Evolutionary conservation across 495 filamentous ascomycete species (phyloP), one percentile per base, ranked within the genome.

Genomic region (Podospora anserina): DNA sequence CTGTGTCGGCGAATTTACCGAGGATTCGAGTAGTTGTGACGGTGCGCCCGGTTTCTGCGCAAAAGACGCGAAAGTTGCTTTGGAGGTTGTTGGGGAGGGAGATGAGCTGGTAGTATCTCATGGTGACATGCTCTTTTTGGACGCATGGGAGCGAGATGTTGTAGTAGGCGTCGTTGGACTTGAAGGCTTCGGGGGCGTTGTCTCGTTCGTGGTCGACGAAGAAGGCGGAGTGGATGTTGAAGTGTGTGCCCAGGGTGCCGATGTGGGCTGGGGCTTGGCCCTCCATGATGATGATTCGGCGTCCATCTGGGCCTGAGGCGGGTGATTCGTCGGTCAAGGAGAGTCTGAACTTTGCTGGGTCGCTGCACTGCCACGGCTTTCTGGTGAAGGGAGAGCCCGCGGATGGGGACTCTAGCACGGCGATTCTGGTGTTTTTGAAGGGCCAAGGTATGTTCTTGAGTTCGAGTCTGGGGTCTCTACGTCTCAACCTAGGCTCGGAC

Each of bases 101-200:
- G 23, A 58, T 26, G 55, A 58, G 55, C 55, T 58, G n/a, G 55
- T 58, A 58, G 55, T 58, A 58, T 58, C 55, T 58, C 55, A 58
- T 58, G 13, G 55, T 58, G 55, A 58, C 55, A 26, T 58, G 55
- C 55, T 58, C 55, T 58, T 58, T 58, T 5, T 20, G n/a, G 23
- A 58, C 55, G 23, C 55, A 20, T 26, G 55, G 55, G 5, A 58
- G 18, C 2, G 55, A 26, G 55, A 26, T 58, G 55, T 26, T 58
- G 55, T 58, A 58, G 55, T 58, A 58, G n/a, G 55, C 55, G 5
- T 19, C 55, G n/a, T 19, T 26, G n/a, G 55, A 19, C 11, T 58
- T 19, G 55, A 58, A 58, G 55, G 55, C 55, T 58, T 58, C 55
- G 5, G 55, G 55, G 18, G n/a, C 23, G 55, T 26, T 58, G 55